These are phyloP conservation scores for Hypoxylon fuscum DNA, from an alignment of 495 filamentous ascomycete species.

Conservation along the genomic window DNA sequence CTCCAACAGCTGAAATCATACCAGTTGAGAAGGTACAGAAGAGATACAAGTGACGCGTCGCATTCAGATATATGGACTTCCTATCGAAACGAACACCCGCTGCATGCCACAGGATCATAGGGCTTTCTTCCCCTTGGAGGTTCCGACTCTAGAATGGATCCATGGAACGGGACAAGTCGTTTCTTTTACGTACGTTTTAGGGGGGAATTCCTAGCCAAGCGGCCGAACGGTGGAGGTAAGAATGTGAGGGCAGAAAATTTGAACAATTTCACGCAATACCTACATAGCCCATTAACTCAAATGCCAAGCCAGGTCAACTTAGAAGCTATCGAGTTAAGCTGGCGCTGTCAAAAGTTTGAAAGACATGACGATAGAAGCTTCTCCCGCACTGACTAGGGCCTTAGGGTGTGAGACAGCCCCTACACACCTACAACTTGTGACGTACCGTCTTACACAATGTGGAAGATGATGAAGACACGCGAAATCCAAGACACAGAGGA, in stretches of 20 bases:
- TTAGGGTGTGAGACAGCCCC: conserved; percentile 20
- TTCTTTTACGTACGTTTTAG: conserved; percentile 39
- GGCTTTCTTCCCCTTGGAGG: conserved; percentile 2
- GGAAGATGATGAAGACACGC: neutral
- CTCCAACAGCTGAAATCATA: conserved; percentile 26
- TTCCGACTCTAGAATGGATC: conserved; percentile 13
- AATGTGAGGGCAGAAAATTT: no score
- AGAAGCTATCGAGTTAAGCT: conserved; percentile 20
- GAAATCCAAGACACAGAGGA: neutral
- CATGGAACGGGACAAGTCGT: conserved; percentile 25
- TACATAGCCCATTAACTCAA: conserved; percentile 15
- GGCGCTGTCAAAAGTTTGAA: conserved; percentile 1
- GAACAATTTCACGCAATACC: conserved; percentile 3
- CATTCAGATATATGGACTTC: conserved; percentile 2
- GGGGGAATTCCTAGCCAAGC: conserved; percentile 14
- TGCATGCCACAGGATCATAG: conserved; percentile 4
- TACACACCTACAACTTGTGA: conserved; percentile 23
- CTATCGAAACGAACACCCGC: conserved; percentile 28
- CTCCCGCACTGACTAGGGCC: neutral
- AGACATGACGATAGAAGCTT: conserved; percentile 5
- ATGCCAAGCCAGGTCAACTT: conserved; percentile 11
- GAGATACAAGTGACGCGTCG: conserved; percentile 18
- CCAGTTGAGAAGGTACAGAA: conserved; percentile 6
- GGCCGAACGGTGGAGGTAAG: conserved; percentile 19
- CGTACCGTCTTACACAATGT: conserved; percentile 3